Evolutionary conservation across 2,329 filamentous ascomycete genomes (phyloP).

Genomic region (Fusarium burgessii): DNA sequence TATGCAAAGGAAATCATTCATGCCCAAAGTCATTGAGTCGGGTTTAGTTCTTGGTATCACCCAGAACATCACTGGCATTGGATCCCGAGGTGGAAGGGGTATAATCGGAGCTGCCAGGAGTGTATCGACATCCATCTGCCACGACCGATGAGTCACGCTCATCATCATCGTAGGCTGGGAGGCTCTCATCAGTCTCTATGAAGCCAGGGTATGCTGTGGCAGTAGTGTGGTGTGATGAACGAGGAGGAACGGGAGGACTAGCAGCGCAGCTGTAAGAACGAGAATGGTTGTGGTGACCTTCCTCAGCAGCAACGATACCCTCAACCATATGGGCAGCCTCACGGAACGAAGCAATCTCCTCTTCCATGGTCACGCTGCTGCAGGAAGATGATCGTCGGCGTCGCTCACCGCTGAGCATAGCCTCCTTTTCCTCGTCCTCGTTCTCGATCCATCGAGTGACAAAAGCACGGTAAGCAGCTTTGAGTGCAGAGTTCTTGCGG

Average conservation of each 20-base stretch:
- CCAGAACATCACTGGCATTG: slow-evolving; percentile 41
- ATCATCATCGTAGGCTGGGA: slow-evolving; percentile 58
- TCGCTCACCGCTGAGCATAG: slow-evolving; percentile 35
- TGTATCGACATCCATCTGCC: slow-evolving; percentile 58
- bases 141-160: slow-evolving; percentile 52
- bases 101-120: slow-evolving; percentile 49
- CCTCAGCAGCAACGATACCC: slow-evolving; percentile 60
- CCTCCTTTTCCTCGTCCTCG: slow-evolving; percentile 41
- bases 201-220: slow-evolving; percentile 41
- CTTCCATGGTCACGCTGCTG: slow-evolving; percentile 56
- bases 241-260: slow-evolving; percentile 31
- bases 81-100: slow-evolving; percentile 36
- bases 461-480: slow-evolving; percentile 48
- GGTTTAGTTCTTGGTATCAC: slow-evolving; percentile 41
- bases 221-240: slow-evolving; percentile 31
- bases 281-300: slow-evolving; percentile 44
- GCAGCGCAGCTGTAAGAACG: slow-evolving; percentile 23
- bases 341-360: slow-evolving; percentile 63
- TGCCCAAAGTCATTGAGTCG: slow-evolving; percentile 16
- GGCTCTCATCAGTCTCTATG: slow-evolving; percentile 49
- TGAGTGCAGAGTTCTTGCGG: slow-evolving; percentile 43
- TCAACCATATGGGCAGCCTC: slow-evolving; percentile 60
- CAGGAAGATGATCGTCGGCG: slow-evolving; percentile 27
- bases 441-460: slow-evolving; percentile 46
- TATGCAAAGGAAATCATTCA: slow-evolving; percentile 27